Base-by-base conservation (phyloP, 2,329 filamentous ascomycete genomes). In the Fusarium sp. region DNA sequence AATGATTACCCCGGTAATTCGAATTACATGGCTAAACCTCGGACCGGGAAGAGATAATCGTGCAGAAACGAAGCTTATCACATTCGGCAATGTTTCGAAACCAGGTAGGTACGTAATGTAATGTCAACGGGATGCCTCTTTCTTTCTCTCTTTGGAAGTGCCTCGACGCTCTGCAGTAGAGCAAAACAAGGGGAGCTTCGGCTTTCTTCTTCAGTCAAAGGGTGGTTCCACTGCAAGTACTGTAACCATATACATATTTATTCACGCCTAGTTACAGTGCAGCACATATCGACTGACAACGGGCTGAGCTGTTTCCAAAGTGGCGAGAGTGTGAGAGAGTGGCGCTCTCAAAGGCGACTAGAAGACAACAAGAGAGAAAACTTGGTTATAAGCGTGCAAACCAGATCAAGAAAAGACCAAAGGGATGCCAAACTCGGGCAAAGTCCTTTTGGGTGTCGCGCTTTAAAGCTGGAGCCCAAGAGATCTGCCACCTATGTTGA, bases 401-500 rank as follows among this genome's bases (percentile, higher is more conserved):
- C 22, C 42, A 49, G 18, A 29, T 27, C 56, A 44, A 40, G 25
- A 25, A 29, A 42, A 34, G 44, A 30, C 42, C 47, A 59, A 27
- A 52, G 25, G 34, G 30, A 22, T 42, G 25, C 49, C n/a, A 42
- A 42, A 59, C 55, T 61, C 49, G 53, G 69, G 49, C 32, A 71
- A 56, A 51, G 49, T 66, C 44, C 49, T 57, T 51, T 57, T 54
- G 37, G 62, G 56, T 42, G 63, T 59, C 48, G 54, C 55, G 40
- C 18, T 53, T 34, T 25, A 37, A 37, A 37, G 34, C 34, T 18
- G 9, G 40, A 52, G 24, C 40, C 52, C 30, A 55, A 57, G 49
- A 64, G 69, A 72, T 72, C 58, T 72, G 56, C 66, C 56, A 70
- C 67, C 48, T 72, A 62, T 55, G 56, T 47, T 52, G 61, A 58